Evolutionary conservation across 768 basidiomycete genomes (phyloP).

Genomic region (Suillus discolor): DNA sequence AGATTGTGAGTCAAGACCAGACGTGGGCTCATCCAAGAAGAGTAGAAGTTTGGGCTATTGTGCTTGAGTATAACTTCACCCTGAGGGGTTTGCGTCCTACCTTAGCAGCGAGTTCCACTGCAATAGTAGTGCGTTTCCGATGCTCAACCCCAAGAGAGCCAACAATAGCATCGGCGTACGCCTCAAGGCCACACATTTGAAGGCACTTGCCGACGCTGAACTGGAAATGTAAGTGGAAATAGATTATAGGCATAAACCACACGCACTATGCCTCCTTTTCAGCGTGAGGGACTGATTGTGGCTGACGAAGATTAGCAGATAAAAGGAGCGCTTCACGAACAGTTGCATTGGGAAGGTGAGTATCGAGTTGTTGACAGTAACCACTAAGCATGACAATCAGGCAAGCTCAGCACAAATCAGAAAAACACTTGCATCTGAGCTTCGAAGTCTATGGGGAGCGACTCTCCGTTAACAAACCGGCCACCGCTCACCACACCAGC

Average conservation of each 20-base stretch:
- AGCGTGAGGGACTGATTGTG: constrained; percentile 52
- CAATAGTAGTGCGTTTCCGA: constrained; percentile 56
- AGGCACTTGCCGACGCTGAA: constrained; percentile 51
- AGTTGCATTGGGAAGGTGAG: constrained; percentile 69
- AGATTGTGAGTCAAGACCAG: constrained; percentile 49
- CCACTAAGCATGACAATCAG: constrained; percentile 43
- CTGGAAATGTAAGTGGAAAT: not conserved
- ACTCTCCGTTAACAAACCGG: constrained; percentile 53
- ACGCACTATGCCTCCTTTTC: constrained; percentile 80
- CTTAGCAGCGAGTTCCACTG: constrained; percentile 55
- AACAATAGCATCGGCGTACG: constrained; percentile 59
- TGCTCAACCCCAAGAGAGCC: constrained; percentile 49
- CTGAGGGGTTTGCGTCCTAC: constrained; percentile 25
- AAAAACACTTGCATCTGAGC: constrained; percentile 50
- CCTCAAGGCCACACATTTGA: constrained; percentile 61
- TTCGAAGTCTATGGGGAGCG: constrained; percentile 55
- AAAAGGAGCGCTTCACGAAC: constrained; percentile 77
- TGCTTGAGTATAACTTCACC: not conserved
- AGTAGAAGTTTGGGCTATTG: constrained; percentile 41
- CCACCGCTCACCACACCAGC: constrained; percentile 51
- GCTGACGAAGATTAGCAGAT: constrained; percentile 77
- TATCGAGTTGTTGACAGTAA: constrained; percentile 82
- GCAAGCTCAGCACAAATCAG: constrained; percentile 18
- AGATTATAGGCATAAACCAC: not conserved
- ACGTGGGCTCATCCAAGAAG: constrained; percentile 58